These are phyloP conservation scores for Botrytis squamosa DNA, from an alignment of 2,329 filamentous ascomycete species.

Conservation along the genomic window DNA sequence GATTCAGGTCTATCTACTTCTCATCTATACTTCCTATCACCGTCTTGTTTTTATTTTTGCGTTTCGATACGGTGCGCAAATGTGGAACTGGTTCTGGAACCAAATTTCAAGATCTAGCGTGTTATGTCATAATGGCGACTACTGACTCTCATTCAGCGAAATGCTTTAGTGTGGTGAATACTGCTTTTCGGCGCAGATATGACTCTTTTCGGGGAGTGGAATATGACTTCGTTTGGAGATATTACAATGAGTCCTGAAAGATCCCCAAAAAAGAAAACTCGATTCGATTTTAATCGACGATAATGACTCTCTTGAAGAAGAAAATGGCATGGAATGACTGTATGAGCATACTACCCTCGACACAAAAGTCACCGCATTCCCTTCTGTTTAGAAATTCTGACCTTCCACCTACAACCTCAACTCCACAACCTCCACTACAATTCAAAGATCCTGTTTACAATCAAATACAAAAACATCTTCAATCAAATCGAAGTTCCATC, in stretches of 20 bases:
- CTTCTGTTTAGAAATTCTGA: neutral
- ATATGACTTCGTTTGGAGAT: neutral
- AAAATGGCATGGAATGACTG: neutral
- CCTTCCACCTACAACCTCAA: neutral
- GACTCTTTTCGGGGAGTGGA: neutral
- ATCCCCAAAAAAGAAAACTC: neutral
- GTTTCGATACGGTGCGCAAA: neutral
- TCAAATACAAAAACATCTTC: neutral
- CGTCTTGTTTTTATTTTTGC: neutral
- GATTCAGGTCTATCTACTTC: neutral
- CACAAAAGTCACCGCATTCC: neutral
- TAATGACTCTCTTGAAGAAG: neutral
- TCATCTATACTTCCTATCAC: neutral
- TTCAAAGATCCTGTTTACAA: neutral
- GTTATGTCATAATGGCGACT: neutral
- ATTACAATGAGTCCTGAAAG: neutral
- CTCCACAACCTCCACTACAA: neutral
- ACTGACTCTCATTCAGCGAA: neutral
- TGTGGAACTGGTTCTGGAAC: neutral
- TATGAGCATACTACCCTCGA: neutral
- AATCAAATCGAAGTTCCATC: neutral
- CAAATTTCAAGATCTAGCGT: neutral
- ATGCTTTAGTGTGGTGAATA: neutral
- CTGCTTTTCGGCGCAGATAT: neutral
- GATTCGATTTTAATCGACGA: neutral